Evolutionary conservation across 2,329 filamentous ascomycete genomes (phyloP).

Genomic region (Neopestalotiopsis sp.): DNA sequence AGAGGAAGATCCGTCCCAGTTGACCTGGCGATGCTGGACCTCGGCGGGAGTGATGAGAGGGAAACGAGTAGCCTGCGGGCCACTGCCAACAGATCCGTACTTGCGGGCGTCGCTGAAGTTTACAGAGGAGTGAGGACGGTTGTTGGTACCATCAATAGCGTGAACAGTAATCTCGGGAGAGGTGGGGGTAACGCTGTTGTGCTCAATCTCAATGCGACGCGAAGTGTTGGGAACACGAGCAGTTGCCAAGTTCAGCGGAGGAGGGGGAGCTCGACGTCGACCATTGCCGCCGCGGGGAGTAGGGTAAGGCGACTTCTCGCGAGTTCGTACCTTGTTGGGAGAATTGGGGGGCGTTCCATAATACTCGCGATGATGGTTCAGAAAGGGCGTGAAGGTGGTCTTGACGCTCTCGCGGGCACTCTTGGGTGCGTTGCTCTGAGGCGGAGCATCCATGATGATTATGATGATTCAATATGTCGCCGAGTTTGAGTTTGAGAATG

Average conservation of each 20-base stretch:
- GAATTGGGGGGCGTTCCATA: background rate
- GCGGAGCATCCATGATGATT: background rate
- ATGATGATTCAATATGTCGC: background rate
- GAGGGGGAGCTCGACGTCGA: slow-evolving; percentile 14
- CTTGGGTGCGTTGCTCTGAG: slow-evolving; percentile 17
- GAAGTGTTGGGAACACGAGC: background rate
- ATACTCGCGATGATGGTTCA: slow-evolving; percentile 16
- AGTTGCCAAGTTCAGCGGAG: slow-evolving; percentile 1
- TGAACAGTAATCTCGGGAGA: slow-evolving; percentile 18
- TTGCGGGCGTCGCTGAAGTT: slow-evolving; percentile 22
- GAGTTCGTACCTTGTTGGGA: slow-evolving; percentile 5
- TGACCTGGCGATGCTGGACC: slow-evolving; percentile 4
- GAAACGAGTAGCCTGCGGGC: slow-evolving; percentile 23
- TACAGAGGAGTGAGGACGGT: background rate
- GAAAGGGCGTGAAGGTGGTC: slow-evolving; percentile 30
- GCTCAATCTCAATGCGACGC: background rate
- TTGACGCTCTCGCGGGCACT: slow-evolving; percentile 23
- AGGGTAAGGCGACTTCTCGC: slow-evolving; percentile 11
- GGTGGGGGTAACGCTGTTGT: background rate
- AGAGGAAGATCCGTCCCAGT: slow-evolving; percentile 23
- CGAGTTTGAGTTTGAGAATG: background rate
- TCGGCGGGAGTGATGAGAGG: slow-evolving; percentile 21
- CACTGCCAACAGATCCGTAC: slow-evolving; percentile 21
- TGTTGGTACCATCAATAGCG: slow-evolving; percentile 18
- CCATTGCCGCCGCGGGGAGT: slow-evolving; percentile 8